Conservation (phyloP, 768 basidiomycete genomes). For the Pleurotus salmoneostramineus region DNA sequence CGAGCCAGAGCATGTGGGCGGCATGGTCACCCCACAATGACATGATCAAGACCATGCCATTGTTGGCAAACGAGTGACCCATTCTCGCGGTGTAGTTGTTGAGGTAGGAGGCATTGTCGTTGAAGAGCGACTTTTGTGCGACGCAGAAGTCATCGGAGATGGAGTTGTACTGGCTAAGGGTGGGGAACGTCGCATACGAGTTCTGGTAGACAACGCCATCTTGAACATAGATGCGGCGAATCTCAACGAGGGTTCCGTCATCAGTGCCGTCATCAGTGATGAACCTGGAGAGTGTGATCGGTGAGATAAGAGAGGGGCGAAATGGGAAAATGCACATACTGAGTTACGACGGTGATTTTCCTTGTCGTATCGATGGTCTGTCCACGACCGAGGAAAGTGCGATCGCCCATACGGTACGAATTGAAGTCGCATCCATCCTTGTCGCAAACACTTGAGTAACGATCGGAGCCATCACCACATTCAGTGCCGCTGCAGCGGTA, state of each 20-base stretch:
- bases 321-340: conserved; percentile 43
- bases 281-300: conserved; percentile 47
- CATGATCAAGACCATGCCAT: conserved; percentile 33
- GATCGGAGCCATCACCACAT: conserved; percentile 34
- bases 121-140: conserved; percentile 28
- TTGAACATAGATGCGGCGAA: conserved; percentile 14
- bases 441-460: conserved; percentile 36
- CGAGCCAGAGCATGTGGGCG: conserved; percentile 55
- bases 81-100: conserved; percentile 22
- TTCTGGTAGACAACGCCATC: conserved; percentile 32
- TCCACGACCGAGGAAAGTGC: conserved; percentile 35
- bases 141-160: conserved; percentile 33
- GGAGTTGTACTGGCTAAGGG: conserved; percentile 26
- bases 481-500: conserved; percentile 28
- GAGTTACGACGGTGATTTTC: conserved; percentile 32
- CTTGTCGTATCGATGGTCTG: conserved; percentile 32
- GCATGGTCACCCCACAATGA: conserved; percentile 52
- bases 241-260: conserved; percentile 11
- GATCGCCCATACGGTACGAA: conserved; percentile 34
- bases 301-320: conserved; percentile 24
- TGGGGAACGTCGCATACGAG: conserved; percentile 26
- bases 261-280: conserved; percentile 23
- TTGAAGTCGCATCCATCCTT: conserved; percentile 46
- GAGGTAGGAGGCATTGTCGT: conserved; percentile 16
- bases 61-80: conserved; percentile 25